Base-by-base conservation (phyloP, 2,329 filamentous ascomycete species). In the Aspergillus novoparasiticus region DNA sequence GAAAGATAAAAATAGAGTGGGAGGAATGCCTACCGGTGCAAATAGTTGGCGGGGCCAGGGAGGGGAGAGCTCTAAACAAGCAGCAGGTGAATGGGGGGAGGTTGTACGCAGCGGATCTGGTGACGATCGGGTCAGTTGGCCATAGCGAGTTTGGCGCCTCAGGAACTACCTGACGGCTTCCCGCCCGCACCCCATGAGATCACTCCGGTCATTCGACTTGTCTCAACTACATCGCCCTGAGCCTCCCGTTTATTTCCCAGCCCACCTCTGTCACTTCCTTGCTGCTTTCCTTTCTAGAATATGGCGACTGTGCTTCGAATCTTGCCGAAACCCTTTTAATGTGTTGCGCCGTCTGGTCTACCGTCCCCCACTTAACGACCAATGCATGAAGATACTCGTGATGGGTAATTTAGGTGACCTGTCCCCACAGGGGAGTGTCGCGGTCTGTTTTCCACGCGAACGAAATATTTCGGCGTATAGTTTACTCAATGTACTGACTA, bases 401-500 rank as follows among this genome's bases (percentile, higher is more conserved):
- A 93, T 93, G 90, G 88, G 88, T 79, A 84, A 87, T 75, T 84
- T 92, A 76, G 88, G 89, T 83, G 89, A 89, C 79, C 83, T 93
- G 80, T 93, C 91, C 80, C 89, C 91, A 69, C 87, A 87, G 77
- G 90, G 90, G 82, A 92, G 88, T 78, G 89, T 93, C 79, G 89
- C 89, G 79, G 90, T 92, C 84, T 69, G 89, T 80, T 59, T 57
- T 12, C 50, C 30, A 43, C 14, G 19, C 23, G 26, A 21, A n/a
- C 4, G 19, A 21, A 36, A 50, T 58, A 19, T 23, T 2, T 19
- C 36, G 32, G 28, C 46, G 3, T 14, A 16, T 41, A n/a, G 39
- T 53, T 4, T n/a, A 23, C 21, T 11, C 46, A 53, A 54, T 46
- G 41, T 39, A 46, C 70, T 73, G 57, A 75, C 59, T 63, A 30